A percentile compares a stretch with the other conserved stretches of the same genome.
phyloP scores from a whole-genome alignment of 129 eudicot genomes.

The Flaveria linearis region DNA sequence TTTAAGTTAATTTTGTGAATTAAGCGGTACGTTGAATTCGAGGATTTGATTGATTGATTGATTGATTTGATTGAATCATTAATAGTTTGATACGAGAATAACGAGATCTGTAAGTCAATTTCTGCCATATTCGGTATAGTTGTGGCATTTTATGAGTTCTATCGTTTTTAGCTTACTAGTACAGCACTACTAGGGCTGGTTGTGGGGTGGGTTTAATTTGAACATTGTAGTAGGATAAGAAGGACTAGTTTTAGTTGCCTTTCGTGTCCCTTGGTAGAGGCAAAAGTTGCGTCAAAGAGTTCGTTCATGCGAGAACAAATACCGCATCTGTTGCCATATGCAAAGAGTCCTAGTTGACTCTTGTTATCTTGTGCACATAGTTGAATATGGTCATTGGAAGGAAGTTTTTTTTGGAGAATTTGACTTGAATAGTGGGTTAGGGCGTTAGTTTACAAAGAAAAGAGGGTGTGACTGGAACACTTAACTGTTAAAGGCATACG shows the following conservation, averaged over 20 bases:
- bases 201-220: too few species aligned
- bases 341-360: neutral
- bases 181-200: neutral
- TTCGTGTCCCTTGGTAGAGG: neutral
- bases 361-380: too few species aligned
- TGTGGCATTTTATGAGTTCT: constrained; percentile 1
- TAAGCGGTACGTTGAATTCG: constrained; percentile 11
- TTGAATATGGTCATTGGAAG: neutral
- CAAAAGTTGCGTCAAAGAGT: neutral
- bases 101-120: constrained; percentile 32
- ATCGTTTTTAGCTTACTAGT: neutral
- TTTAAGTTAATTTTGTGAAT: neutral
- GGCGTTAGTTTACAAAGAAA: constrained; percentile 11
- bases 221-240: too few species aligned
- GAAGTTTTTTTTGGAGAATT: constrained; percentile 6
- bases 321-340: neutral
- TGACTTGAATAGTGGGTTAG: constrained; percentile 10
- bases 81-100: neutral
- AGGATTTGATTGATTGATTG: constrained; percentile 14
- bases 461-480: neutral
- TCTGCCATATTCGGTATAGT: neutral
- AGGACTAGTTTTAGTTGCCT: too few species aligned
- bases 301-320: neutral
- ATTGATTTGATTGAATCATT: constrained; percentile 18
- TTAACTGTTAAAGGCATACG: neutral